Conservation (phyloP, 2,329 filamentous ascomycete species). For the Polytolypa hystricis region DNA sequence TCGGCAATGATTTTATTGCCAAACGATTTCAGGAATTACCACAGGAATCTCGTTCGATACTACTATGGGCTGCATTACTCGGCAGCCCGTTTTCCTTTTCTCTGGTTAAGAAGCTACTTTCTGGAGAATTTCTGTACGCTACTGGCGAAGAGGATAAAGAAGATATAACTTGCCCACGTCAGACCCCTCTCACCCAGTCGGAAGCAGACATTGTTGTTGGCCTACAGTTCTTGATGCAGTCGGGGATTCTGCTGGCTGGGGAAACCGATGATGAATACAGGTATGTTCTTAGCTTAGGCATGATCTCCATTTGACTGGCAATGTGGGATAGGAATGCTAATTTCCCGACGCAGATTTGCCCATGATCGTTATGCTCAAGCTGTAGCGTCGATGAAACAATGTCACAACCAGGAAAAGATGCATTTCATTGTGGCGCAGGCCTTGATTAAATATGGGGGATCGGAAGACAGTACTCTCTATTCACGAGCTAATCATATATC, state of each 20-base stretch:
- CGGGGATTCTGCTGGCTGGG: conserved; percentile 69
- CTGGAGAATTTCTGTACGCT: conserved; percentile 57
- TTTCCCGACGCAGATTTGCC: conserved; percentile 49
- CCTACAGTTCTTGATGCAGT: conserved; percentile 68
- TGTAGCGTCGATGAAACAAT: conserved; percentile 57
- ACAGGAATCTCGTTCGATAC: conserved; percentile 58
- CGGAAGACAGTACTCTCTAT: conserved; percentile 55
- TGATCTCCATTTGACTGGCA: neutral
- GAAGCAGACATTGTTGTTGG: conserved; percentile 58
- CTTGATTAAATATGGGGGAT: conserved; percentile 58
- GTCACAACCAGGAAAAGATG: conserved; percentile 61
- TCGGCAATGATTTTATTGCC: conserved; percentile 73
- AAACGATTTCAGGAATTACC: conserved; percentile 68
- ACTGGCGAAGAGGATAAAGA: conserved; percentile 34
- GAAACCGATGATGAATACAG: conserved; percentile 76
- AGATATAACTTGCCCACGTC: conserved; percentile 28
- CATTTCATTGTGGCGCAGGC: conserved; percentile 80
- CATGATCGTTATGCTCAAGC: conserved; percentile 81
- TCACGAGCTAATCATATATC: conserved; percentile 73
- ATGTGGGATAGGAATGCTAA: neutral
- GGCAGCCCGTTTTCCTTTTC: conserved; percentile 77
- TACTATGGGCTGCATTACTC: conserved; percentile 77
- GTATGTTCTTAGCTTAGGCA: conserved; percentile 22
- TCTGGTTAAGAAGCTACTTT: conserved; percentile 64
- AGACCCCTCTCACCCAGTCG: conserved; percentile 43